Evolutionary conservation across 176 grass and related monocot genomes (phyloP), one percentile per base, ranked within the genome.

Genomic region (Oryza longistaminata): DNA sequence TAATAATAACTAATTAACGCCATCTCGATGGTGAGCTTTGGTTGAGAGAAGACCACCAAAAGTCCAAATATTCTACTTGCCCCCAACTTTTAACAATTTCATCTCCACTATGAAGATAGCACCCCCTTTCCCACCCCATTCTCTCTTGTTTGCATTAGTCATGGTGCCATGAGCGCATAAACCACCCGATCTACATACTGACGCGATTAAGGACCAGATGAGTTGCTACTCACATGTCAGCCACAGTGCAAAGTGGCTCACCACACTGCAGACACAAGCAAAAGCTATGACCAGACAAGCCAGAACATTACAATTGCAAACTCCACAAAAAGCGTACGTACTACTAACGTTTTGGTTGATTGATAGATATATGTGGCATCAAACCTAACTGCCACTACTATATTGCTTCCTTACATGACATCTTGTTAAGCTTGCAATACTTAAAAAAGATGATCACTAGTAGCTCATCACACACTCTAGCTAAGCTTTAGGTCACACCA

Each of bases 401-500:
- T 49, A 73, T 82, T 43, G 34, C 34, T 34, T 16, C 81, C 49
- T n/a, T 78, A 2, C 31, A 70, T 70, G 50, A 64, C 45, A 70
- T 46, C 49, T 48, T 62, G 13, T 29, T 64, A 78, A 72, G 29
- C 7, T 22, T 39, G 11, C 53, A 55, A 29, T 14, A 45, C 46
- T 26, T 49, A 25, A 74, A 58, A 67, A 62, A 40, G 70, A 65
- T 50, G 49, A 8, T 78, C 37, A 24, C 68, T 44, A n/a, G 1
- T 55, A 55, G 52, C 16, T 55, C 16, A 55, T 55, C 37, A 5
- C 13, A n/a, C n/a, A n/a, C 39, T 43, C 37, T 6, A 67, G 58
- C 4, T 13, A 19, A 79, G 35, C 46, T 74, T 90, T 79, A 90
- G 84, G 84, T 90, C 84, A 79, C 85, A 70, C 84, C 74, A 40